Conservation (phyloP, 495 filamentous ascomycete genomes). For the Xylaria flabelliformis region DNA sequence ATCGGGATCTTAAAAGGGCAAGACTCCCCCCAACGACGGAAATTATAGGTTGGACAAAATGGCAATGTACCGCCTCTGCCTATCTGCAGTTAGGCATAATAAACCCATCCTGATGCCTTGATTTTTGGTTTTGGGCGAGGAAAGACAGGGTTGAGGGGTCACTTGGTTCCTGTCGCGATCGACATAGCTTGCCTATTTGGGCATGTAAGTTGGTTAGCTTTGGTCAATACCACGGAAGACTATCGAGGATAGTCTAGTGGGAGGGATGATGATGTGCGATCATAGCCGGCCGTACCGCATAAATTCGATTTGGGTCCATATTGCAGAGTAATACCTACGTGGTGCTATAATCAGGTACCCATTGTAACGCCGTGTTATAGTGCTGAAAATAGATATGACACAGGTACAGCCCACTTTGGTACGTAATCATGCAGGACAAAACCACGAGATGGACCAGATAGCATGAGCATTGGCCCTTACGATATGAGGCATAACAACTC, state of each 20-base stretch:
- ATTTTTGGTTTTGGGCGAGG: background rate
- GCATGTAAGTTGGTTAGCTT: slow-evolving; percentile 18
- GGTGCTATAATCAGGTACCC: background rate
- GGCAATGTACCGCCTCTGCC: slow-evolving; percentile 8
- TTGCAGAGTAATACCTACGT: background rate
- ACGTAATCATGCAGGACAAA: slow-evolving; percentile 9
- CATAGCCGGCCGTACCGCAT: slow-evolving; percentile 11
- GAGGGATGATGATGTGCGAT: background rate
- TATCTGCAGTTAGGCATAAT: slow-evolving; percentile 14
- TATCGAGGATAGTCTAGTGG: background rate
- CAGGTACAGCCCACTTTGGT: slow-evolving; percentile 14
- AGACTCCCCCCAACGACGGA: background rate
- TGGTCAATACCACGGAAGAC: background rate
- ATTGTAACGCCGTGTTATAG: background rate
- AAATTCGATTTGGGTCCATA: background rate
- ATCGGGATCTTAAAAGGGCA: slow-evolving; percentile 12
- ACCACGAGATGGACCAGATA: background rate
- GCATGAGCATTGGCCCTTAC: background rate
- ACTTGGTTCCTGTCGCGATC: slow-evolving; percentile 25
- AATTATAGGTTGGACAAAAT: background rate
- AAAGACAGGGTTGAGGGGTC: slow-evolving; percentile 6
- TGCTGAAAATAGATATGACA: slow-evolving; percentile 20
- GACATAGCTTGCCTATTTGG: slow-evolving; percentile 22
- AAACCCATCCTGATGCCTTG: slow-evolving; percentile 11
- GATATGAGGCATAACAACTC: background rate